phyloP scores from a whole-genome alignment of 2,329 filamentous ascomycete species.

The Beauveria sp. region DNA sequence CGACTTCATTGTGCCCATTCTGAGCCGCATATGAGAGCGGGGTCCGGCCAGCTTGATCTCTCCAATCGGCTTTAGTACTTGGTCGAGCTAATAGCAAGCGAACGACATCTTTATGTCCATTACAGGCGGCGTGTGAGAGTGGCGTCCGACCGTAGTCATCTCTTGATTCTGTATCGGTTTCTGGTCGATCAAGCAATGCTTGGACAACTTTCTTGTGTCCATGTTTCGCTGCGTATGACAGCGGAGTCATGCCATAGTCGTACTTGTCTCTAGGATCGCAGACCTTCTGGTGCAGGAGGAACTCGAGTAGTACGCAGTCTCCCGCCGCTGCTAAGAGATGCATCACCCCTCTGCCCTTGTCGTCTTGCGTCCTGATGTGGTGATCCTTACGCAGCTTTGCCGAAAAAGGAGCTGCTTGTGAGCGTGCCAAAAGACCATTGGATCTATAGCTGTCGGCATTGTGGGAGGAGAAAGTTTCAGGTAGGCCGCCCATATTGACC shows the following conservation, averaged over 20 bases:
- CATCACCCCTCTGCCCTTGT: not conserved
- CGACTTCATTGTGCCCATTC: not conserved
- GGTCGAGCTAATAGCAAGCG: not conserved
- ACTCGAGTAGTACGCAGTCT: not conserved
- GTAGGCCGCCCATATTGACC: too few relatives aligned
- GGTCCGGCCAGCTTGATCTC: not conserved
- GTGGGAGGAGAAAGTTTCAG: too few relatives aligned
- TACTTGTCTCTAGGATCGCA: not conserved
- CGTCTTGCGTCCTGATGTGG: not conserved
- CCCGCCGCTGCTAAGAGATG: not conserved
- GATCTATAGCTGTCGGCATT: too few relatives aligned
- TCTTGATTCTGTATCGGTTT: not conserved
- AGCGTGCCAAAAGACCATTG: too few relatives aligned
- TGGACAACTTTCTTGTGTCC: not conserved
- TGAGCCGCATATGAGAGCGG: not conserved
- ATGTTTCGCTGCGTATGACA: not conserved
- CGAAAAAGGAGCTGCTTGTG: too few relatives aligned
- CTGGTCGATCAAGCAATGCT: not conserved
- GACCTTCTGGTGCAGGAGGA: not conserved
- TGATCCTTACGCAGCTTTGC: conserved; percentile 3
- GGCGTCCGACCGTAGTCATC: not conserved
- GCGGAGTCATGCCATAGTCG: not conserved
- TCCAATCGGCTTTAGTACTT: not conserved
- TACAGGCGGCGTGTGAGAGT: not conserved
- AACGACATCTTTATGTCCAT: not conserved